Evolutionary conservation across 2,329 filamentous ascomycete genomes (phyloP).

Genomic region (Verticillium zaregamsianum): DNA sequence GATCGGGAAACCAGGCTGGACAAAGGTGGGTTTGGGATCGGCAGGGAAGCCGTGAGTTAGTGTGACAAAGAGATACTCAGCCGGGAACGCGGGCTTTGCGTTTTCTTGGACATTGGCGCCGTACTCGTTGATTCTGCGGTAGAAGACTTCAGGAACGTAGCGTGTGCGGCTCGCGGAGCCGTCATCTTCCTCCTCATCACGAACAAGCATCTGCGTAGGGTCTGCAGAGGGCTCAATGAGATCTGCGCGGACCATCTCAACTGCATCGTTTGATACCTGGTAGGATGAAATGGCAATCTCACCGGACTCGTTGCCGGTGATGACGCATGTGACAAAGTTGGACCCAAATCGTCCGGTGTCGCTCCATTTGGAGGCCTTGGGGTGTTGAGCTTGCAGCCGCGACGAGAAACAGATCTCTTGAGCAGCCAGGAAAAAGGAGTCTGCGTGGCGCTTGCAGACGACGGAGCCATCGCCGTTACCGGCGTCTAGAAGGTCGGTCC

Average conservation of each 20-base stretch:
- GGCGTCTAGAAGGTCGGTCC: conserved; percentile 84
- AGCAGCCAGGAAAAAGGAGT: conserved; percentile 92
- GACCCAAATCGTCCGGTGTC: conserved; percentile 92
- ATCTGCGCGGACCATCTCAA: conserved; percentile 94
- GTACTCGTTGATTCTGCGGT: conserved; percentile 92
- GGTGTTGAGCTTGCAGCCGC: conserved; percentile 80
- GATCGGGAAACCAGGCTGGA: conserved; percentile 71
- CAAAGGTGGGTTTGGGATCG: conserved; percentile 72
- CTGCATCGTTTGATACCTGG: conserved; percentile 90
- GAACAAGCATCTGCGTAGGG: conserved; percentile 89
- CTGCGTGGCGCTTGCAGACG: conserved; percentile 90
- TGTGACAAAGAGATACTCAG: conserved; percentile 93
- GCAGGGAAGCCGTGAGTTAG: conserved; percentile 95
- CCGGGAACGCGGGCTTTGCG: conserved; percentile 91
- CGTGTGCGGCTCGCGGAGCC: conserved; percentile 63
- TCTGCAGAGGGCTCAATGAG: conserved; percentile 95
- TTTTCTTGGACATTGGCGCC: conserved; percentile 95
- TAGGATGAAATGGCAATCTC: conserved; percentile 88
- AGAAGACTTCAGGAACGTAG: conserved; percentile 98
- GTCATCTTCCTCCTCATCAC: conserved; percentile 84
- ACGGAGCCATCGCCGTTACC: conserved; percentile 80
- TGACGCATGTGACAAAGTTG: conserved; percentile 93
- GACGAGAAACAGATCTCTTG: conserved; percentile 88
- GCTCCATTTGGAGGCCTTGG: conserved; percentile 93
- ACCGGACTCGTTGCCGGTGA: conserved; percentile 87